Evolutionary conservation across 306 rosid genomes (phyloP).

Genomic region (Prunus padus): DNA sequence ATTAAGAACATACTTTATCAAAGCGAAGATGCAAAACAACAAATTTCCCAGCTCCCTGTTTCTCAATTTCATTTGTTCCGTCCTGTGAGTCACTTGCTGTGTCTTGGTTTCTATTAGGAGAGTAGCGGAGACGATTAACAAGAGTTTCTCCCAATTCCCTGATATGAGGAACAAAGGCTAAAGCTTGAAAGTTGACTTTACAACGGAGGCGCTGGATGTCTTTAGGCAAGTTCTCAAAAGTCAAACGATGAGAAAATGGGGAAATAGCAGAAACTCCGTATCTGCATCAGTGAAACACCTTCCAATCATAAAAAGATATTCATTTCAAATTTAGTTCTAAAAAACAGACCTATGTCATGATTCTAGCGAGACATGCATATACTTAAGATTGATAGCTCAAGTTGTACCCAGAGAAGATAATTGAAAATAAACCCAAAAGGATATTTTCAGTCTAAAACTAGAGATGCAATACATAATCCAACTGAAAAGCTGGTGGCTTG

Average conservation of each 20-base stretch:
- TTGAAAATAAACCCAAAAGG: neutral
- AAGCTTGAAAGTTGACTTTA: slow-evolving; percentile 89
- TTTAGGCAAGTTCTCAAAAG: slow-evolving; percentile 72
- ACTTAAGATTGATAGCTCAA: neutral
- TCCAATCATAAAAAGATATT: neutral
- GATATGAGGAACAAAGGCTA: slow-evolving; percentile 77
- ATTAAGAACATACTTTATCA: slow-evolving; percentile 65
- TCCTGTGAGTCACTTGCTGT: slow-evolving; percentile 37
- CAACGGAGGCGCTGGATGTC: slow-evolving; percentile 82
- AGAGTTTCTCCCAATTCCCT: slow-evolving; percentile 74
- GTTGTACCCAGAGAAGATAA: neutral
- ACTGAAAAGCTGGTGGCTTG: neutral
- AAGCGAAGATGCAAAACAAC: slow-evolving; percentile 91
- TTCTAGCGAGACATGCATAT: neutral
- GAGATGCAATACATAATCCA: neutral
- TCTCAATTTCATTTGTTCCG: slow-evolving; percentile 33
- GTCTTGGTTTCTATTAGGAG: slow-evolving; percentile 37
- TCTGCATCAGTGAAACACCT: slow-evolving; percentile 36
- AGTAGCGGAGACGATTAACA: slow-evolving; percentile 67
- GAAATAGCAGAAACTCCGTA: slow-evolving; percentile 84
- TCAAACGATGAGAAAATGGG: slow-evolving; percentile 94
- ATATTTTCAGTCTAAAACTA: neutral
- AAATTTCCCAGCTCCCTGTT: slow-evolving; percentile 59
- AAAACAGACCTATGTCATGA: neutral
- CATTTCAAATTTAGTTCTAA: neutral